phyloP scores from a whole-genome alignment of 306 rosid species.

The Gastrolobium bilobum region DNA sequence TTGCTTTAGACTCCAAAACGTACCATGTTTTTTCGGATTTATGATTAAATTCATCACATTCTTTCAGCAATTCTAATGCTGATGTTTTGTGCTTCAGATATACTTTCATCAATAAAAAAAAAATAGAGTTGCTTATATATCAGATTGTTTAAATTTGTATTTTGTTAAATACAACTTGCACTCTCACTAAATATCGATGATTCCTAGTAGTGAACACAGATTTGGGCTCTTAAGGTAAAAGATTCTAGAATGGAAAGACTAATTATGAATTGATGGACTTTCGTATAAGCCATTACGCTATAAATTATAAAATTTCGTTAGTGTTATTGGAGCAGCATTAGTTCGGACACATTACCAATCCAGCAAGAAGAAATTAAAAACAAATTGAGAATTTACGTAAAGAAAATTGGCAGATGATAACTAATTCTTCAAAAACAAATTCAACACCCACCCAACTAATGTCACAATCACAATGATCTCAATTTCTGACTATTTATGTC shows the following conservation, averaged over 20 bases:
- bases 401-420: slow-evolving; percentile 26
- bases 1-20: slow-evolving; percentile 81
- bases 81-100: background rate
- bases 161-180: background rate
- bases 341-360: slow-evolving; percentile 3
- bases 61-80: slow-evolving; percentile 12
- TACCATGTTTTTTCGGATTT: slow-evolving; percentile 84
- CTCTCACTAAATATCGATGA: background rate
- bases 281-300: background rate
- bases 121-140: background rate
- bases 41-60: slow-evolving; percentile 49
- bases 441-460: slow-evolving; percentile 16
- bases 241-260: background rate
- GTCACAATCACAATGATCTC: slow-evolving; percentile 29
- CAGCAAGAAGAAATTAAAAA: background rate
- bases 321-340: background rate
- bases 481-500: slow-evolving; percentile 22
- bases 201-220: background rate
- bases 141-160: background rate
- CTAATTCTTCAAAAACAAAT: slow-evolving; percentile 19
- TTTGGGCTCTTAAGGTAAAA: slow-evolving; percentile 2
- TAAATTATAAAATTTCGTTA: background rate
- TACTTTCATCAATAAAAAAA: background rate
- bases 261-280: slow-evolving; percentile 21
- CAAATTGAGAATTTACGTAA: slow-evolving; percentile 8